Percentiles rank a stretch among this genome's conserved stretches.
phyloP scores from a whole-genome alignment of 2,329 filamentous ascomycete genomes.

The Clathrospora elynae region DNA sequence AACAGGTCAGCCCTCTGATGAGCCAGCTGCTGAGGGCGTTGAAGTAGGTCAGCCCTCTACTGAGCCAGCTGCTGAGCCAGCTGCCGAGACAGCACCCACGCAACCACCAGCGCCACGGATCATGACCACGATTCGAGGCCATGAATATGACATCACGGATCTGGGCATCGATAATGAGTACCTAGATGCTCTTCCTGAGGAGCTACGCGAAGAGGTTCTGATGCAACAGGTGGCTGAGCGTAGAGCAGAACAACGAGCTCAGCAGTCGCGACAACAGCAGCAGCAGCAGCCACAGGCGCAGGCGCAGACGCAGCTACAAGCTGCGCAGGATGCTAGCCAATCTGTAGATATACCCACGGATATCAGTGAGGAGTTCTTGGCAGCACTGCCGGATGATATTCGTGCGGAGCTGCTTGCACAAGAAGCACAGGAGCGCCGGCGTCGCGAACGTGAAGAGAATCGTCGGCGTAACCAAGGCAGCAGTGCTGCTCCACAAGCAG shows the following conservation, averaged over 20 bases:
- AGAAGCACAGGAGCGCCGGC: conserved; percentile 85
- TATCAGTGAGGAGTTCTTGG: conserved; percentile 90
- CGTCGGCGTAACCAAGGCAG: conserved; percentile 67
- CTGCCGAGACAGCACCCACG: conserved; percentile 30
- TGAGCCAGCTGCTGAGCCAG: conserved; percentile 28
- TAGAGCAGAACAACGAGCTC: conserved; percentile 52
- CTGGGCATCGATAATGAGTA: conserved; percentile 95
- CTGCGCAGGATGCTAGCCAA: conserved; percentile 31
- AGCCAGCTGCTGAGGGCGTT: conserved; percentile 58
- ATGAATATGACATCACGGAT: conserved; percentile 89
- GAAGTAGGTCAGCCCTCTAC: conserved; percentile 55
- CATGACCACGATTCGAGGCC: conserved; percentile 81
- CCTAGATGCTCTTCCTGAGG: conserved; percentile 94
- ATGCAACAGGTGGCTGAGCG: conserved; percentile 85
- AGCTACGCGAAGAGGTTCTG: conserved; percentile 93
- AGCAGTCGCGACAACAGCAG: conserved; percentile 48
- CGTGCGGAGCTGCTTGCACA: conserved; percentile 89
- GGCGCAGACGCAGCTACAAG: conserved; percentile 18
- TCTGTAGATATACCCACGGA: conserved; percentile 76
- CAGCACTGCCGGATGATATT: conserved; percentile 88
- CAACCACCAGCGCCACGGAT: conserved; percentile 61
- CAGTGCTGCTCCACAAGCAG: conserved; percentile 51
- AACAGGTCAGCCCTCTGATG: conserved; percentile 41
- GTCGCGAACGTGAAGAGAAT: conserved; percentile 81
- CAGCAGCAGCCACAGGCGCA: conserved; percentile 53